Base-by-base conservation (phyloP, 495 filamentous ascomycete genomes). In the Hypoxylon lienhwacheense region DNA sequence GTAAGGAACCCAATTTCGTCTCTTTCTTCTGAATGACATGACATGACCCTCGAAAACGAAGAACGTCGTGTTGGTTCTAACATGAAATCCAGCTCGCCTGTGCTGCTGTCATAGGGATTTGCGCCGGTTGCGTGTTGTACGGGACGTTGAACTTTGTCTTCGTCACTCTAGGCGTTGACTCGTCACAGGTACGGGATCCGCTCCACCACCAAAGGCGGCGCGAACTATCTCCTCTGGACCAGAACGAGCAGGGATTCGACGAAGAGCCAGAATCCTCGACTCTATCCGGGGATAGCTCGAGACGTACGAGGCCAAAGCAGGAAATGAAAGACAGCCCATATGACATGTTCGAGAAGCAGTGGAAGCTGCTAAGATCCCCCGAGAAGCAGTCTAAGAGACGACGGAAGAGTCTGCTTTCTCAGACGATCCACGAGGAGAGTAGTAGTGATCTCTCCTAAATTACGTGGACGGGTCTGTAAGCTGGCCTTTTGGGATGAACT, bases 391-490 rank as follows among this genome's bases (percentile, higher is more conserved):
- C 66, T 8, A 49, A 58, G 25, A 51, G 63, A 11, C 61, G 60
- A 50, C 67, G 56, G 42, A 73, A 59, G 42, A 73, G 73, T 0
- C 60, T 83, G 16, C 60, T 85, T 12, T 70, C 73, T 16, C 74
- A 81, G 42, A 87, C 82, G 0, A 88, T 88, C 12, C 66, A 86
- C 39, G 85, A 88, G 66, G 86, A 87, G 62, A 84, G 85, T 39
- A 79, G 80, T 49, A 71, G 64, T 40, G 65, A 66, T 39, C 54
- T 62, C 5, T 64, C 49, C 10, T 52, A 24, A 48, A 15, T 20
- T 7, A 3, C 10, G 36, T 41, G 14, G 7, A 20, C 10, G 14
- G 24, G 11, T 8, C 5, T 28, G 4, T 1, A 33, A 20, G 47
- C 20, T 14, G 32, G 24, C 17, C 3, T 21, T 8, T 40, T 22